phyloP scores from a whole-genome alignment of 1,284 basidiomycete species.

The Nidula niveotomentosa region DNA sequence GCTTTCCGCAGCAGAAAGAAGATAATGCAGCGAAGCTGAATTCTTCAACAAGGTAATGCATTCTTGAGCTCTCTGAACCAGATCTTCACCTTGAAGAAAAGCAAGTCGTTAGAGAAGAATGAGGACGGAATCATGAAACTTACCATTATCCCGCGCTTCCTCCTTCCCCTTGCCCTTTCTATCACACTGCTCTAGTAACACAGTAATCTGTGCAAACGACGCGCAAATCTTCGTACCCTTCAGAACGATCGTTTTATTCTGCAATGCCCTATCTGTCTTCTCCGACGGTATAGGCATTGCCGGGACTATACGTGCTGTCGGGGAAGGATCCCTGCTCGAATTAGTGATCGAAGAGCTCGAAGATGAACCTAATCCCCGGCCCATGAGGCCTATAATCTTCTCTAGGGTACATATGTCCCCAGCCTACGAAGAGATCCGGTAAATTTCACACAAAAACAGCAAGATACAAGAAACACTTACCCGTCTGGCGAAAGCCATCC shows the following conservation, averaged over 20 bases:
- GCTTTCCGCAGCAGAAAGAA: constrained; percentile 7
- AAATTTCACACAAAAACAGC: background rate
- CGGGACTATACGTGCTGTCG: background rate
- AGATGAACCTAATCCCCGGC: constrained; percentile 10
- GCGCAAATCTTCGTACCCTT: constrained; percentile 39
- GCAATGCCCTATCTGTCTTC: background rate
- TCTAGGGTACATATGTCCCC: constrained; percentile 50
- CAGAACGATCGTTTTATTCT: constrained; percentile 16
- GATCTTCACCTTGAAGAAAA: no score
- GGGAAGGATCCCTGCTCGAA: background rate
- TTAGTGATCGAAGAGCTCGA: constrained; percentile 12
- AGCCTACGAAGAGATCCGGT: constrained; percentile 29
- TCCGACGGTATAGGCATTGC: background rate
- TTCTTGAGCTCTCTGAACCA: background rate
- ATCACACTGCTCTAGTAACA: constrained; percentile 29
- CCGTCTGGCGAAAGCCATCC: constrained; percentile 52
- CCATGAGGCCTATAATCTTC: constrained; percentile 44
- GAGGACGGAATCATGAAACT: no score
- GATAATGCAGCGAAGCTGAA: constrained; percentile 7
- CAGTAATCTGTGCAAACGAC: constrained; percentile 40
- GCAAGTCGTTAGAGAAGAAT: no score
- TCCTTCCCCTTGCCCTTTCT: background rate
- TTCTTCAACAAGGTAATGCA: background rate
- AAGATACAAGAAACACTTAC: constrained; percentile 23
- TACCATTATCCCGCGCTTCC: background rate